Base-by-base conservation (phyloP, 2,329 filamentous ascomycete genomes). In the Biscogniauxia marginata region DNA sequence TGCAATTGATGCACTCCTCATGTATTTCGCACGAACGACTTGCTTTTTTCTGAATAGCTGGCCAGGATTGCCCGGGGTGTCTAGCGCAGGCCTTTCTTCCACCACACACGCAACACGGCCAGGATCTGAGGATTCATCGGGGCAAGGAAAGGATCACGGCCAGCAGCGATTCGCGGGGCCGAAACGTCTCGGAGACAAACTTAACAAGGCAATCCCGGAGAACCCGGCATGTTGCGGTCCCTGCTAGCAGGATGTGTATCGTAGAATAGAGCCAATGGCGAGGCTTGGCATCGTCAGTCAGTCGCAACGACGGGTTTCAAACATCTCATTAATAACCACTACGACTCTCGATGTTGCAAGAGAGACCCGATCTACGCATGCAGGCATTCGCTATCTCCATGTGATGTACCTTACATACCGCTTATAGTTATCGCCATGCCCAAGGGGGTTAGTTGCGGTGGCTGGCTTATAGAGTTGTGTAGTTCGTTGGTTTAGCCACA, bases 111-210 rank as follows among this genome's bases (percentile, higher is more conserved):
- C 20, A 43, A 39, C 45, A 30, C 19, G 21, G 52, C 25, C 53
- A 53, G 57, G 52, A 48, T 50, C 50, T 53, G 25, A 50, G 52
- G 44, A 19, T 48, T 47, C 30, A 25, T 46, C 46, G 39, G 44
- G 25, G 20, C 34, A 46, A 21, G 52, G 49, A 45, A n/a, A 50
- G 21, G 43, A 25, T 20, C 52, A 45, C 49, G 49, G 24, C 45
- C 45, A 54, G 48, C 39, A 53, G 44, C 52, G 56, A 63, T 61
- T 56, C 54, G 58, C 50, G 51, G 49, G 54, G 50, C 46, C 44
- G 51, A 49, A 39, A 22, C 22, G 49, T 30, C 53, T 55, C 45
- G 61, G 53, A 63, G 58, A 63, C 61, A 59, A 39, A 9, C 30
- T 39, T 39, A 16, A 39, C 30, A 39, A 39, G 30, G 30, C 30